Conservation (phyloP, 2,329 filamentous ascomycete genomes). For the Diaporthe destruens region DNA sequence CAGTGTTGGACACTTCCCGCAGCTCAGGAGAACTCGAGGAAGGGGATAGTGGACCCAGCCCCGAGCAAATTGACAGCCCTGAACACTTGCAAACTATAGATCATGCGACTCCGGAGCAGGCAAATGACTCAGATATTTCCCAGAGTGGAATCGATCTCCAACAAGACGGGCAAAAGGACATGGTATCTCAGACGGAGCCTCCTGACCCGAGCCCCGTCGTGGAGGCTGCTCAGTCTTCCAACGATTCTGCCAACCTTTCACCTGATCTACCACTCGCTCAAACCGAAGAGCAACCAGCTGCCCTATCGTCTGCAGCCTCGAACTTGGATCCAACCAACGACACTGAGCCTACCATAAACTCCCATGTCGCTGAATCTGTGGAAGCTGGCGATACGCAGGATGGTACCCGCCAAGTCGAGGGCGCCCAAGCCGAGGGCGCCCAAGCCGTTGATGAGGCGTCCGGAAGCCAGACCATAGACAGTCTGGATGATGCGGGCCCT, state of each 20-base stretch:
- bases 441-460: neutral
- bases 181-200: neutral
- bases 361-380: neutral
- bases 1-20: neutral
- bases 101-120: neutral
- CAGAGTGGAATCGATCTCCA: neutral
- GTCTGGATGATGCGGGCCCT: neutral
- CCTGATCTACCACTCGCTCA: neutral
- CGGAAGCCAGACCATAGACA: neutral
- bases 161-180: neutral
- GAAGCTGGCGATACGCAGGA: neutral
- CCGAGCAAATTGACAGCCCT: neutral
- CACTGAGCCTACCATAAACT: too few species aligned
- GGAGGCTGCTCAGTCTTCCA: neutral
- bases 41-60: neutral
- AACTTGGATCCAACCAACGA: neutral
- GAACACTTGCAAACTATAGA: neutral
- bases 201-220: neutral
- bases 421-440: neutral
- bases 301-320: neutral
- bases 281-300: neutral
- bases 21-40: neutral
- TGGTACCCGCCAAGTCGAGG: neutral
- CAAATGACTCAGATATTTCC: neutral
- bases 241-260: neutral